phyloP scores from a whole-genome alignment of 2,329 filamentous ascomycete species.

The Westerdykella aurantiaca region DNA sequence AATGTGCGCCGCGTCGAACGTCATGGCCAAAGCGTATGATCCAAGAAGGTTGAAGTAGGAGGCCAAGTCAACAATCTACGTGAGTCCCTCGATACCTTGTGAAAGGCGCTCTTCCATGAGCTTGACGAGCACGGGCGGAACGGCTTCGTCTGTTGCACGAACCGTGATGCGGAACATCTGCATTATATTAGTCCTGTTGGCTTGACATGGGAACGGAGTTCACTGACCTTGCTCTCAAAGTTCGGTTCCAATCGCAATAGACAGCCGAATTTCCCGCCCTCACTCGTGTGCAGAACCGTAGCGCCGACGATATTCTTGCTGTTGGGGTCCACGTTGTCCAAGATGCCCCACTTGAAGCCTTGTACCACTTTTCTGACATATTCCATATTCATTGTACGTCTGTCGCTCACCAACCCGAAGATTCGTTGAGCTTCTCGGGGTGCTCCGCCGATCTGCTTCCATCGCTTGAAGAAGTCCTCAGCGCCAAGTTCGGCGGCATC shows the following conservation, averaged over 20 bases:
- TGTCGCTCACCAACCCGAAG: slow-evolving; percentile 61
- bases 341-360: slow-evolving; percentile 83
- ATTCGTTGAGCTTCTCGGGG: slow-evolving; percentile 84
- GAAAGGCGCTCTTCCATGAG: slow-evolving; percentile 81
- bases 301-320: slow-evolving; percentile 89
- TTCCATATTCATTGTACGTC: slow-evolving; percentile 59
- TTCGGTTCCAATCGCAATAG: slow-evolving; percentile 92
- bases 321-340: slow-evolving; percentile 86
- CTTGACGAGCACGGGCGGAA: slow-evolving; percentile 73
- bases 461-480: slow-evolving; percentile 97
- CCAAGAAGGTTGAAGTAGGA: too few species aligned
- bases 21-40: too few species aligned
- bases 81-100: slow-evolving; percentile 42
- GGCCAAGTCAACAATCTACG: slow-evolving; percentile 6
- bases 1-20: too few species aligned
- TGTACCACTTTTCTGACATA: slow-evolving; percentile 70
- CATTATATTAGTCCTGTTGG: slow-evolving; percentile 11
- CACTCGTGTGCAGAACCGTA: slow-evolving; percentile 74
- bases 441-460: slow-evolving; percentile 93
- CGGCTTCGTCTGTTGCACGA: slow-evolving; percentile 83
- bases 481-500: slow-evolving; percentile 77
- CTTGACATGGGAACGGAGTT: too few species aligned
- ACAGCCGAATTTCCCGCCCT: slow-evolving; percentile 89
- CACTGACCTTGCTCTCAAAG: slow-evolving; percentile 76
- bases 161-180: slow-evolving; percentile 96